These are phyloP conservation scores for Iris macrosiphon DNA, from an alignment of 106 monocot genomes.

Conservation along the genomic window DNA sequence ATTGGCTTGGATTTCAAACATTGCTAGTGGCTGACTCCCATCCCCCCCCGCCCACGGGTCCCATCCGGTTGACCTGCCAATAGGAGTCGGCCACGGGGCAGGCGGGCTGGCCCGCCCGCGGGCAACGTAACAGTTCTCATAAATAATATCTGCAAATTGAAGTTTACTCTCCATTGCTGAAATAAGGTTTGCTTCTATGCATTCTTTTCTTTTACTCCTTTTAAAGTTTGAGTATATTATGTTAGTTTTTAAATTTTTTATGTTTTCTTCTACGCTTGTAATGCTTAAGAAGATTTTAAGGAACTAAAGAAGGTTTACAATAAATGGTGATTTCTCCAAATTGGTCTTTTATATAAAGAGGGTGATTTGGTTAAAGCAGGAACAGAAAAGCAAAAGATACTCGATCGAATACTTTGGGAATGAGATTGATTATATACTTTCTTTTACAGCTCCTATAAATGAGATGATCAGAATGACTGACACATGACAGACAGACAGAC, in stretches of 20 bases:
- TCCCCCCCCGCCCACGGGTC: too few relatives aligned
- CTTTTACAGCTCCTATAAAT: not conserved
- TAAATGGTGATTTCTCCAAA: not conserved
- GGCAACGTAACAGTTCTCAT: too few relatives aligned
- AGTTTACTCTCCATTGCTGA: not conserved
- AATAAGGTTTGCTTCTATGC: not conserved
- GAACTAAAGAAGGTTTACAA: not conserved
- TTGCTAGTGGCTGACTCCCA: too few relatives aligned
- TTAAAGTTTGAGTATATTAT: too few relatives aligned
- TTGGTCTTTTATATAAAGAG: not conserved
- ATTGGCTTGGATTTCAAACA: too few relatives aligned
- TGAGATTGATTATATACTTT: not conserved
- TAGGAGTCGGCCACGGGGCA: too few relatives aligned
- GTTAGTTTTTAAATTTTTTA: too few relatives aligned
- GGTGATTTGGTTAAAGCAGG: not conserved
- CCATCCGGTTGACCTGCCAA: too few relatives aligned
- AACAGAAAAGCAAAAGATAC: not conserved
- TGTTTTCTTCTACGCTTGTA: not conserved
- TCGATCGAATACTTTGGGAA: not conserved
- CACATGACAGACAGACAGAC: too few relatives aligned
- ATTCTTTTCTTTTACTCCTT: too few relatives aligned
- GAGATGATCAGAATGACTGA: not conserved
- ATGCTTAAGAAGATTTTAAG: conserved; percentile 2
- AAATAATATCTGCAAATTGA: too few relatives aligned
- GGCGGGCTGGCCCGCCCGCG: too few relatives aligned